Evolutionary conservation across 176 grass and related monocot species (phyloP).

Genomic region (Musa itinerans): DNA sequence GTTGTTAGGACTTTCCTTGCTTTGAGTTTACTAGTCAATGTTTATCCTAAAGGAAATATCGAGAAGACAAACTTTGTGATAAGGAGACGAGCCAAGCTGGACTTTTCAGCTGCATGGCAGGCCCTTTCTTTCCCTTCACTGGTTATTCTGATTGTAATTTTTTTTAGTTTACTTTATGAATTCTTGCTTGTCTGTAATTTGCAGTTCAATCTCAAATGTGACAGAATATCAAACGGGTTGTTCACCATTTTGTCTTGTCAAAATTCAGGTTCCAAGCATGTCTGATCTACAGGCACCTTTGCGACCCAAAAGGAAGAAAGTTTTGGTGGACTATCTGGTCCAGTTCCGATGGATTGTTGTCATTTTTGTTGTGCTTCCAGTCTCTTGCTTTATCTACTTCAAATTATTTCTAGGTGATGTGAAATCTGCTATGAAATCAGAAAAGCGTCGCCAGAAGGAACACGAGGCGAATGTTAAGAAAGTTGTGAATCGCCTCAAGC

Average conservation of each 20-base stretch:
- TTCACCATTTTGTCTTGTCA: background rate
- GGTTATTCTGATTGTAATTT: no score
- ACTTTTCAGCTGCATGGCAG: no score
- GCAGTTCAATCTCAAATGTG: background rate
- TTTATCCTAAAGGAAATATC: no score
- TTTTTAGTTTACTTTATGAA: no score
- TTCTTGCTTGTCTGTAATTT: background rate
- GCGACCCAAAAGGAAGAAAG: conserved; percentile 8
- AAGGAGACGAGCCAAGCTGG: no score
- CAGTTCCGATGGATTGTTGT: conserved; percentile 15
- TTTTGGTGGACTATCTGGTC: conserved; percentile 18
- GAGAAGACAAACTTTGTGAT: no score
- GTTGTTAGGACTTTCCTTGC: no score
- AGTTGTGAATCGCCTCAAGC: conserved; percentile 22
- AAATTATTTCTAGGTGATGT: background rate
- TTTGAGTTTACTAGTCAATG: no score
- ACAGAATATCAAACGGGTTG: background rate
- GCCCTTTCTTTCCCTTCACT: no score
- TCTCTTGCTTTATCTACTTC: conserved; percentile 14
- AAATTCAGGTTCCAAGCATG: background rate
- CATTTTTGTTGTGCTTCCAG: conserved; percentile 15
- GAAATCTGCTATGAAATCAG: conserved; percentile 8
- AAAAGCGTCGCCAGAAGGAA: conserved; percentile 20
- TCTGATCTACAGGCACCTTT: conserved; percentile 4
- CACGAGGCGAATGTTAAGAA: conserved; percentile 14